Percentiles rank a stretch among this genome's conserved stretches.
These are phyloP conservation scores for Stephania yunnanensis DNA, from an alignment of 164 flowering plant genomes.

Conservation along the genomic window DNA sequence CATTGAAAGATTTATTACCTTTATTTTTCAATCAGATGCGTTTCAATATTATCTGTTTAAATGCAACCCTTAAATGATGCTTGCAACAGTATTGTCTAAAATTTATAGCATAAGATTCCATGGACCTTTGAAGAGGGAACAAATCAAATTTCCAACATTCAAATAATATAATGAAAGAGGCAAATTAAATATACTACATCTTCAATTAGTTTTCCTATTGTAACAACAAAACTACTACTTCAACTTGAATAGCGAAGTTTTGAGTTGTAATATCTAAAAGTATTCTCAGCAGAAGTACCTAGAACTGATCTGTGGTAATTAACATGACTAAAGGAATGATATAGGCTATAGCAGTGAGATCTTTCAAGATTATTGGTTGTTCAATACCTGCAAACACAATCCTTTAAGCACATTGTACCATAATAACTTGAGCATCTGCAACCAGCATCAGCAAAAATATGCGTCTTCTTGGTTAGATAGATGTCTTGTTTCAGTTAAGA, in stretches of 20 bases:
- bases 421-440: slow-evolving; percentile 69
- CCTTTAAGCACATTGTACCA: slow-evolving; percentile 46
- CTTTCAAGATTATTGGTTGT: background rate
- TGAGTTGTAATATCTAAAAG: background rate
- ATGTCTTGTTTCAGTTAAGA: slow-evolving; percentile 56
- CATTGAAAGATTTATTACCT: too few species aligned
- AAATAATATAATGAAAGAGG: background rate
- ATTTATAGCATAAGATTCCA: too few species aligned
- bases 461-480: slow-evolving; percentile 85
- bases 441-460: slow-evolving; percentile 46
- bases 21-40: too few species aligned
- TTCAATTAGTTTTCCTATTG: background rate
- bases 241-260: background rate
- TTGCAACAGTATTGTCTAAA: too few species aligned
- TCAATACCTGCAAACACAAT: slow-evolving; percentile 86
- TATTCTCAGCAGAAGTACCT: background rate
- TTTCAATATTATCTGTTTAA: too few species aligned
- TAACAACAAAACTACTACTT: background rate
- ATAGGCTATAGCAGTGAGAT: background rate
- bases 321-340: background rate
- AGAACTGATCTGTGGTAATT: background rate
- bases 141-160: background rate
- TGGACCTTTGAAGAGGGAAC: too few species aligned
- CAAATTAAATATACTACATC: too few species aligned
- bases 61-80: too few species aligned